Percentiles rank a stretch among this genome's conserved stretches.
Conservation (phyloP, 1,284 basidiomycete species). For the Phellinidium pouzarii region DNA sequence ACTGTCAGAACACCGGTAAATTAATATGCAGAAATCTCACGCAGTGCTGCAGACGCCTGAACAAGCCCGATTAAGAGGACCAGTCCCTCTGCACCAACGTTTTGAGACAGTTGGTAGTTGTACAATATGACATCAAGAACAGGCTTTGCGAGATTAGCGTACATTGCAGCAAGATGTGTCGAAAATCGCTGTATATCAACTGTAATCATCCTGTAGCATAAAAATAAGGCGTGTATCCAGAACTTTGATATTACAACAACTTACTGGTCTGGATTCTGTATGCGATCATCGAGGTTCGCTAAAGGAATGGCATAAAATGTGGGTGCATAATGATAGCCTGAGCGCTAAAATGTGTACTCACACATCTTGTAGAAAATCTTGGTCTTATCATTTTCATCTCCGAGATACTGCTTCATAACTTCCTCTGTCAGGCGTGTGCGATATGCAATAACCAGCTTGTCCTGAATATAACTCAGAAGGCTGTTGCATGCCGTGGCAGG, state of each 20-base stretch:
- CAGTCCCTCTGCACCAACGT: constrained; percentile 92
- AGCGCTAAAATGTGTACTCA: constrained; percentile 30
- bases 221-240: constrained; percentile 16
- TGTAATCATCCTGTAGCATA: constrained; percentile 71
- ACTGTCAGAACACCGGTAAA: not conserved
- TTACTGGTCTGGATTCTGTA: constrained; percentile 96
- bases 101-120: constrained; percentile 92
- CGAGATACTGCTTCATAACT: constrained; percentile 82
- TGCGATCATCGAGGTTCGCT: constrained; percentile 90
- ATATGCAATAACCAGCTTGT: constrained; percentile 89
- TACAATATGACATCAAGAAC: constrained; percentile 91
- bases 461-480: constrained; percentile 92
- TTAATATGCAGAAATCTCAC: constrained; percentile 40
- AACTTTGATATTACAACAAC: not conserved
- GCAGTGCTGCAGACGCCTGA: constrained; percentile 70
- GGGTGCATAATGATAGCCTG: constrained; percentile 7
- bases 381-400: constrained; percentile 59
- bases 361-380: constrained; percentile 92
- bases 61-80: constrained; percentile 81
- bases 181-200: constrained; percentile 95
- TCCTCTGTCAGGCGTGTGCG: constrained; percentile 82
- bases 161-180: constrained; percentile 87
- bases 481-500: constrained; percentile 97
- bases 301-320: constrained; percentile 3
- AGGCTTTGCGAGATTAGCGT: constrained; percentile 91